These are phyloP conservation scores for Colletotrichum trifolii DNA, from an alignment of 2,329 filamentous ascomycete genomes.

Conservation along the genomic window DNA sequence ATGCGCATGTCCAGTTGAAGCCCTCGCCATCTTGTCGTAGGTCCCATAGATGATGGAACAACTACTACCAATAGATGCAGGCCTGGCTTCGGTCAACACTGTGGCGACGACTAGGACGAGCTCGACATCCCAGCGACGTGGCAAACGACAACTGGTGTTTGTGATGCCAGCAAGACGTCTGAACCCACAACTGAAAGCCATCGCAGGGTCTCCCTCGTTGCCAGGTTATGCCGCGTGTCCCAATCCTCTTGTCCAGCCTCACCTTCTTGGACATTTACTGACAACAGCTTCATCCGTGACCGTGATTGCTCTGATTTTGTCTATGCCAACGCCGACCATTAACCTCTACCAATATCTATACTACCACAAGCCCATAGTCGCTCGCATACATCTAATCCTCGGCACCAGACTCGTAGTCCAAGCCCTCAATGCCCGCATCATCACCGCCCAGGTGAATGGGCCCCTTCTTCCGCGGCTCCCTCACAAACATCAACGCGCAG, in stretches of 20 bases:
- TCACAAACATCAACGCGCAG: slow-evolving; percentile 45
- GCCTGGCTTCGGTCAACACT: not conserved
- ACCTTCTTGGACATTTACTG: not conserved
- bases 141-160: slow-evolving; percentile 5
- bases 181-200: not conserved
- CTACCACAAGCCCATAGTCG: not conserved
- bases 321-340: not conserved
- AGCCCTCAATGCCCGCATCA: not conserved
- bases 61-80: no score
- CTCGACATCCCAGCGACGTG: slow-evolving; percentile 13
- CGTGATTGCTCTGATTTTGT: no score
- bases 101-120: not conserved
- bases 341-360: not conserved
- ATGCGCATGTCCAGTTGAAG: not conserved
- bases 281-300: no score
- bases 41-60: no score
- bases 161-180: slow-evolving; percentile 15
- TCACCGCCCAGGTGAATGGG: slow-evolving; percentile 8
- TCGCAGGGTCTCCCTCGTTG: slow-evolving; percentile 24
- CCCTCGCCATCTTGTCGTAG: no score
- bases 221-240: slow-evolving; percentile 5
- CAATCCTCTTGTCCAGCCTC: not conserved
- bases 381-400: slow-evolving; percentile 17
- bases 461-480: slow-evolving; percentile 44
- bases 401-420: slow-evolving; percentile 21